Conservation (phyloP, 768 basidiomycete genomes). For the Trametopsis cervina region DNA sequence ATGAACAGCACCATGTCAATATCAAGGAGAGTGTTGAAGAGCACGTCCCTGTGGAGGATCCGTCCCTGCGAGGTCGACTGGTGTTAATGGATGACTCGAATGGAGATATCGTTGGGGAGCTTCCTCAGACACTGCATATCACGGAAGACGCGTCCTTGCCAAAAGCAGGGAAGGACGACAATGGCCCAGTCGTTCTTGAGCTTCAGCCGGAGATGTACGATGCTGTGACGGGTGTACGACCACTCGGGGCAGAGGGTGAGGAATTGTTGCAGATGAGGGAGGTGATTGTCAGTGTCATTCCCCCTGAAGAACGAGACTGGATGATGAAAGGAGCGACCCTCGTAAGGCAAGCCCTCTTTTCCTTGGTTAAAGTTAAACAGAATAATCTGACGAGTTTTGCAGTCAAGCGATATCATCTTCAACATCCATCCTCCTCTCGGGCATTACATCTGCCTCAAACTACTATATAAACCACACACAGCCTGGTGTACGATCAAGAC, state of each 20-base stretch:
- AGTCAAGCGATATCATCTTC: slow-evolving; percentile 66
- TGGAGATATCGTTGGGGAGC: slow-evolving; percentile 65
- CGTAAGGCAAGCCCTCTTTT: slow-evolving; percentile 42
- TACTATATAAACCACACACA: slow-evolving; percentile 54
- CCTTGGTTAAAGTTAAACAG: neutral
- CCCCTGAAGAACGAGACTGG: slow-evolving; percentile 65
- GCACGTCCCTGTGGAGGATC: slow-evolving; percentile 5
- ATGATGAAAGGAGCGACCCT: slow-evolving; percentile 51
- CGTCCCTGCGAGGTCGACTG: slow-evolving; percentile 40
- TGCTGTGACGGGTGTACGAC: slow-evolving; percentile 16
- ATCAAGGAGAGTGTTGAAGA: slow-evolving; percentile 18
- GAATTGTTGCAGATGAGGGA: slow-evolving; percentile 31
- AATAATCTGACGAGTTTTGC: slow-evolving; percentile 5
- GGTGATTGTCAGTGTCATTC: slow-evolving; percentile 54
- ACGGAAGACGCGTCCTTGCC: slow-evolving; percentile 51
- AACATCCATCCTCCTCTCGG: slow-evolving; percentile 55
- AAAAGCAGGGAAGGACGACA: slow-evolving; percentile 40
- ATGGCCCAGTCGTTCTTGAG: slow-evolving; percentile 71
- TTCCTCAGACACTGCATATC: slow-evolving; percentile 50
- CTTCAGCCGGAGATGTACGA: slow-evolving; percentile 43
- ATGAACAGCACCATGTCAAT: slow-evolving; percentile 6
- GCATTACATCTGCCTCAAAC: slow-evolving; percentile 54
- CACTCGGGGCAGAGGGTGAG: slow-evolving; percentile 11
- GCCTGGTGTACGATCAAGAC: slow-evolving; percentile 43
- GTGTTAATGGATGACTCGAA: slow-evolving; percentile 68